Evolutionary conservation across 164 flowering plant genomes (phyloP).

Genomic region (Amborella trichopoda): DNA sequence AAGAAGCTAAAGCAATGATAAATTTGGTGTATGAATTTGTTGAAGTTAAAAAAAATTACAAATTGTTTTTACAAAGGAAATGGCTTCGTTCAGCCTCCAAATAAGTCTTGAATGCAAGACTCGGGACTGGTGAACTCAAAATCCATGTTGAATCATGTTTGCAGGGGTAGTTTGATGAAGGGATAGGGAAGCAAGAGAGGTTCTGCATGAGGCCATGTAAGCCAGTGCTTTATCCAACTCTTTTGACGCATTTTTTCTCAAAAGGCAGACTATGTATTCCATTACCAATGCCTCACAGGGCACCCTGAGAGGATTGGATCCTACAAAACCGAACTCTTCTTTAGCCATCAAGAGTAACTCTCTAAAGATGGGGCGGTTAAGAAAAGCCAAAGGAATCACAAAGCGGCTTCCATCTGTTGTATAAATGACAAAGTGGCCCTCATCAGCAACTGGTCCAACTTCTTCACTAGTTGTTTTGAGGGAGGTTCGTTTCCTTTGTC

Average conservation of each 20-base stretch:
- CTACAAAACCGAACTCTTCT: slow-evolving; percentile 13
- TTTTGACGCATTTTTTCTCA: background rate
- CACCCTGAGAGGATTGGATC: slow-evolving; percentile 7
- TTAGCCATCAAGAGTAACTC: slow-evolving; percentile 13
- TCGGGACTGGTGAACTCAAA: too few relatives aligned
- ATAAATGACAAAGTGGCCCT: slow-evolving; percentile 19
- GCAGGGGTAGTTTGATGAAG: too few relatives aligned
- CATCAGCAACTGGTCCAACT: background rate
- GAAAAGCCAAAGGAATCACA: slow-evolving; percentile 14
- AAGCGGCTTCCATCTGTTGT: slow-evolving; percentile 13
- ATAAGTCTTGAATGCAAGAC: too few relatives aligned
- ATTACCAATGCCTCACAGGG: slow-evolving; percentile 14
- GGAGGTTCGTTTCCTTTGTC: slow-evolving; percentile 11
- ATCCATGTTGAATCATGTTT: too few relatives aligned
- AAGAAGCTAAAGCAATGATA: too few relatives aligned
- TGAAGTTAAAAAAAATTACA: too few relatives aligned
- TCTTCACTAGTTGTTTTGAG: background rate
- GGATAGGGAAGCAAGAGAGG: too few relatives aligned
- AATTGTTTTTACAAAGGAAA: too few relatives aligned
- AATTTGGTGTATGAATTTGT: too few relatives aligned
- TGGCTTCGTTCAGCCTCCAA: too few relatives aligned
- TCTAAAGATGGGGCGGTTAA: slow-evolving; percentile 5
- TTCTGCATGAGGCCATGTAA: too few relatives aligned
- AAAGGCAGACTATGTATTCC: slow-evolving; percentile 6
- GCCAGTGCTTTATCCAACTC: slow-evolving; percentile 13